Evolutionary conservation across 192 early-diverging fungal genomes (phyloP).

Genomic region (Coemansia sp.): DNA sequence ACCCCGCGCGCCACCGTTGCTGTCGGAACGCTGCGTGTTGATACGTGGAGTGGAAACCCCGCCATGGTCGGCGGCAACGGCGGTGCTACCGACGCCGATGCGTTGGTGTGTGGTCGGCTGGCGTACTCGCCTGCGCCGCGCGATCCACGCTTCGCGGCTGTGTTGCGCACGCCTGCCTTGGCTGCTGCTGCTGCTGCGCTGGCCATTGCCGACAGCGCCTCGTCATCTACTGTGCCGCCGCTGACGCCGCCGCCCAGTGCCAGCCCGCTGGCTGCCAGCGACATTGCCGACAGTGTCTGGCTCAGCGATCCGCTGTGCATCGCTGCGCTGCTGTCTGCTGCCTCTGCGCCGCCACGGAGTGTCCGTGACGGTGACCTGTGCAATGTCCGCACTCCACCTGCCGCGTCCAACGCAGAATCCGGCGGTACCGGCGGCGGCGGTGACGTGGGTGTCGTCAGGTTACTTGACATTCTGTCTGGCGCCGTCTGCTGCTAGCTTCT

Average conservation of each 20-base stretch:
- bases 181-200: slow-evolving; percentile 27
- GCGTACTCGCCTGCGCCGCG: slow-evolving; percentile 21
- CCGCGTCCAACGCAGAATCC: background rate
- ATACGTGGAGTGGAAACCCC: background rate
- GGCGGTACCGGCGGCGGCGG: slow-evolving; percentile 23
- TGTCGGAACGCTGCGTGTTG: background rate
- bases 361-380: slow-evolving; percentile 27
- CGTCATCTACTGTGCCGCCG: slow-evolving; percentile 20
- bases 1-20: background rate
- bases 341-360: slow-evolving; percentile 3
- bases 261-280: slow-evolving; percentile 16
- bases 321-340: background rate
- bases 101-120: slow-evolving; percentile 33
- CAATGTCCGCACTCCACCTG: slow-evolving; percentile 1
- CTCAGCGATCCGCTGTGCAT: slow-evolving; percentile 10
- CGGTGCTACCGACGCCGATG: slow-evolving; percentile 14
- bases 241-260: slow-evolving; percentile 3
- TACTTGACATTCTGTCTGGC: background rate
- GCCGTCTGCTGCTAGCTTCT: background rate
- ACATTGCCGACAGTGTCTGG: slow-evolving; percentile 13
- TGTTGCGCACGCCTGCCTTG: slow-evolving; percentile 29
- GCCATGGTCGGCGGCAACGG: slow-evolving; percentile 4
- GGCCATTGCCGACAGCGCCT: slow-evolving; percentile 28
- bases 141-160: slow-evolving; percentile 37
- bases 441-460: slow-evolving; percentile 12